Evolutionary conservation across 306 rosid genomes (phyloP), one percentile per base, ranked within the genome.

Genomic region (Abrus pulchellus): DNA sequence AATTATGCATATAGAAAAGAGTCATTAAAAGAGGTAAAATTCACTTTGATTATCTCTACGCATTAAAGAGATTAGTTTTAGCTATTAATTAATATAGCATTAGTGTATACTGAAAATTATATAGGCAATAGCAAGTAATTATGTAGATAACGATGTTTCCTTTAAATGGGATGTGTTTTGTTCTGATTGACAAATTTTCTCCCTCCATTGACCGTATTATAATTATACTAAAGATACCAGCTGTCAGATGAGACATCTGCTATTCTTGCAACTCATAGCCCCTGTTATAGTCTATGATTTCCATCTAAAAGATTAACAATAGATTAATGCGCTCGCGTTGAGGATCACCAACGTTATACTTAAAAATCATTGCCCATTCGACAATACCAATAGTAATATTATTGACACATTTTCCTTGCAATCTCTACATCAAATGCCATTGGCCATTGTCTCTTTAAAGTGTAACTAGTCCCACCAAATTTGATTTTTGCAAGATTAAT

Each of bases 171-270:
- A 6, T 54, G 55, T 12, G 5, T 45, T 32, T 66, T 74, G 52
- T 65, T 45, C 54, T 55, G 64, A 38, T 67, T 29, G 54, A 28
- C 43, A 73, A 56, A 13, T 32, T 43, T 56, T 13, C 38, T 62
- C 70, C 32, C 54, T 75, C 62, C 44, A 72, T 72, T 80, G 78
- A 70, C 69, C 20, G 0, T 40, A 36, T 49, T 47, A 47, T 33
- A 48, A 61, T n/a, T 32, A 34, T 61, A 75, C 20, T 47, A 45
- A 59, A 7, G 55, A 14, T 43, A 57, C 43, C 53, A 34, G 50
- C 41, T 40, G 70, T 64, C 2, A 78, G 60, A 68, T 32, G 36
- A 69, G 71, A 38, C 38, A 80, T 11, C 45, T 56, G 60, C 12
- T 68, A 44, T 32, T 45, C 52, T n/a, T 45, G 61, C 32, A 27